Evolutionary conservation across 805 yeast genomes (phyloP).

Genomic region (Cyberlindnera meyerae): DNA sequence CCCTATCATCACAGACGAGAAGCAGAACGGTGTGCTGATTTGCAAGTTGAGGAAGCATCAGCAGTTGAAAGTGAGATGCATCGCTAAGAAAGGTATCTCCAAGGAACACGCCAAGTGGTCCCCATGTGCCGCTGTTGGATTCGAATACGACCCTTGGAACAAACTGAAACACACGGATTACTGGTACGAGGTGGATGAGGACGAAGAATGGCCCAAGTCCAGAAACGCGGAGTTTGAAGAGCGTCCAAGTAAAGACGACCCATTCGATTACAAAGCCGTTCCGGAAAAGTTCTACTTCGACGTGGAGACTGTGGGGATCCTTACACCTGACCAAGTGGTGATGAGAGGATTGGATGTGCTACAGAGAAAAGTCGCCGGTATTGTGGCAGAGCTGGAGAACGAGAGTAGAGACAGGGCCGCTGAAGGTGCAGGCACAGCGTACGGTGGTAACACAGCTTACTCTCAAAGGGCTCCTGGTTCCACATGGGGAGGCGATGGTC

Average conservation of each 20-base stretch:
- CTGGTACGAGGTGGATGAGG: slow-evolving; percentile 91
- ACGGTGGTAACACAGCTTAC: slow-evolving; percentile 4
- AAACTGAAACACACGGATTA: slow-evolving; percentile 91
- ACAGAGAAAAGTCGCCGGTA: slow-evolving; percentile 86
- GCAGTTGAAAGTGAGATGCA: slow-evolving; percentile 81
- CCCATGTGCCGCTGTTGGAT: slow-evolving; percentile 92
- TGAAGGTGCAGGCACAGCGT: slow-evolving; percentile 1
- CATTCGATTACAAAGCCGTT: slow-evolving; percentile 77
- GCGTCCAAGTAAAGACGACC: slow-evolving; percentile 82
- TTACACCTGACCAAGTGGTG: slow-evolving; percentile 87
- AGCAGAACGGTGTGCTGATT: slow-evolving; percentile 78
- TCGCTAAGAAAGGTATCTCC: slow-evolving; percentile 95
- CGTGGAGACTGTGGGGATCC: slow-evolving; percentile 88
- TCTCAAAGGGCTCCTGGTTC: slow-evolving; percentile 4
- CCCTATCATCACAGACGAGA: slow-evolving; percentile 79
- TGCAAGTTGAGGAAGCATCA: slow-evolving; percentile 91
- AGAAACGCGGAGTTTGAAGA: slow-evolving; percentile 94
- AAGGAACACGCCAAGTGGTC: slow-evolving; percentile 99
- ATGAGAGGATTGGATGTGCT: slow-evolving; percentile 77
- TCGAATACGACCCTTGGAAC: slow-evolving; percentile 99
- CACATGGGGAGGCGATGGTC: slow-evolving; percentile 5
- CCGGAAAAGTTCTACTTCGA: slow-evolving; percentile 82
- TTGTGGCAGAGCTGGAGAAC: slow-evolving; percentile 62
- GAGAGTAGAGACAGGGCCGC: slow-evolving; percentile 26
- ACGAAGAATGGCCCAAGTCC: slow-evolving; percentile 89